Conservation (phyloP, 148 eudicot genomes). For the Camellia lanceoleosa region DNA sequence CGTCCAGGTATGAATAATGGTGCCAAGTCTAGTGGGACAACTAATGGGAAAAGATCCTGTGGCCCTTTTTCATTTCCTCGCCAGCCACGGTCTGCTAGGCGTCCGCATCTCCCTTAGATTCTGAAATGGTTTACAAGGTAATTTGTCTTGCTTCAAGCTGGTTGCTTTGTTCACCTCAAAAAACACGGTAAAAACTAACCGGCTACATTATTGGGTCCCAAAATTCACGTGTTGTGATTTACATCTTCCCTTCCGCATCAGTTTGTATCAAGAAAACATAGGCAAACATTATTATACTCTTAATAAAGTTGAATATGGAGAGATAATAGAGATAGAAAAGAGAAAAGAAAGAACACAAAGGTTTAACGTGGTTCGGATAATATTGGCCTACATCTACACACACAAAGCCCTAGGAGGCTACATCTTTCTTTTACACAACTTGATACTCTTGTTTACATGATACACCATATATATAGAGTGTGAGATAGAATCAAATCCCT, state of each 20-base stretch:
- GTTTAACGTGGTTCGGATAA: too few relatives aligned
- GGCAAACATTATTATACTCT: neutral
- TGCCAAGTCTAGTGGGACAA: conserved; percentile 35
- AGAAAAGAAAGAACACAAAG: too few relatives aligned
- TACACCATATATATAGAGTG: too few relatives aligned
- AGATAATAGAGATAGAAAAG: too few relatives aligned
- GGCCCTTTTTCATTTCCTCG: conserved; percentile 73
- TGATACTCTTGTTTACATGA: too few relatives aligned
- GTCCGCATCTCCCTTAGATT: conserved; percentile 51
- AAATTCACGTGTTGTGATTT: neutral
- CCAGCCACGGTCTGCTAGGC: conserved; percentile 65
- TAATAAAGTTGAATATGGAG: too few relatives aligned
- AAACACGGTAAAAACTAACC: too few relatives aligned
- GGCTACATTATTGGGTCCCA: neutral
- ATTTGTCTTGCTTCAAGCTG: neutral
- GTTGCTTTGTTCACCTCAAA: neutral
- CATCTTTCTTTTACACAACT: too few relatives aligned
- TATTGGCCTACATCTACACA: too few relatives aligned
- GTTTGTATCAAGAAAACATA: neutral
- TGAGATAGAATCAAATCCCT: too few relatives aligned
- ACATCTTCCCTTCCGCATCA: neutral
- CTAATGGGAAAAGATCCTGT: conserved; percentile 47
- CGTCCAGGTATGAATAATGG: conserved; percentile 29
- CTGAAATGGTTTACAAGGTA: conserved; percentile 48
- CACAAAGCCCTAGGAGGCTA: too few relatives aligned